phyloP scores from a whole-genome alignment of 1,139 yeast genomes.

The Scheffersomyces stambukii region DNA sequence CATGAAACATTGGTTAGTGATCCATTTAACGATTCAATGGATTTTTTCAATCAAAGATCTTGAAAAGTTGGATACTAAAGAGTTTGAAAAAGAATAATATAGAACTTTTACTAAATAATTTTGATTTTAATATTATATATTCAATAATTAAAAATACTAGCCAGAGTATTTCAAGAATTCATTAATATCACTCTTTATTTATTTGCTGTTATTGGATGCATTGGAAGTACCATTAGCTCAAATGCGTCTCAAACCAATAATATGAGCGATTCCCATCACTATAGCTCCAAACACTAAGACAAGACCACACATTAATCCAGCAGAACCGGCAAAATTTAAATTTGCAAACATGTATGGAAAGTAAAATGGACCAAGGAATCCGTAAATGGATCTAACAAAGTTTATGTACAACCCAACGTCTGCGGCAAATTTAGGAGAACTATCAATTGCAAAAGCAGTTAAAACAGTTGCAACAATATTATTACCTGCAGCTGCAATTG shows the following conservation, averaged over 20 bases:
- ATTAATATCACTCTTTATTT: too few species aligned
- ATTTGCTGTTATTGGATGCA: too few species aligned
- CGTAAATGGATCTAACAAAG: conserved; percentile 15
- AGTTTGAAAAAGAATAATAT: too few species aligned
- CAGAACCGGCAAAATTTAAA: conserved; percentile 12
- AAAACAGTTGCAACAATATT: conserved; percentile 20
- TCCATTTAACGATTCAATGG: too few species aligned
- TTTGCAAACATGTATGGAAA: conserved; percentile 20
- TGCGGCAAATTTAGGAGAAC: conserved; percentile 12
- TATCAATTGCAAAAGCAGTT: conserved; percentile 17
- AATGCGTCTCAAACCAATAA: conserved; percentile 8
- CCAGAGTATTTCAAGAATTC: too few species aligned
- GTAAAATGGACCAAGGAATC: conserved; percentile 23
- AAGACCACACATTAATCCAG: conserved; percentile 14
- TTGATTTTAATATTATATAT: too few species aligned
- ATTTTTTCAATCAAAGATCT: too few species aligned
- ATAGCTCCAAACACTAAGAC: conserved; percentile 9
- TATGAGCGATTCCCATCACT: conserved; percentile 8
- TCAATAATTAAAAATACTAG: too few species aligned
- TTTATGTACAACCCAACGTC: conserved; percentile 15
- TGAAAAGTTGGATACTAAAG: too few species aligned
- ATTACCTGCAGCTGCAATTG: conserved; percentile 21
- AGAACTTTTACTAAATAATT: too few species aligned
- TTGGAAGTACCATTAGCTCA: too few species aligned
- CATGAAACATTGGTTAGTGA: too few species aligned